Evolutionary conservation across 1,284 basidiomycete species (phyloP), one percentile per base, ranked within the genome.

Genomic region (Tylopilus sp.): DNA sequence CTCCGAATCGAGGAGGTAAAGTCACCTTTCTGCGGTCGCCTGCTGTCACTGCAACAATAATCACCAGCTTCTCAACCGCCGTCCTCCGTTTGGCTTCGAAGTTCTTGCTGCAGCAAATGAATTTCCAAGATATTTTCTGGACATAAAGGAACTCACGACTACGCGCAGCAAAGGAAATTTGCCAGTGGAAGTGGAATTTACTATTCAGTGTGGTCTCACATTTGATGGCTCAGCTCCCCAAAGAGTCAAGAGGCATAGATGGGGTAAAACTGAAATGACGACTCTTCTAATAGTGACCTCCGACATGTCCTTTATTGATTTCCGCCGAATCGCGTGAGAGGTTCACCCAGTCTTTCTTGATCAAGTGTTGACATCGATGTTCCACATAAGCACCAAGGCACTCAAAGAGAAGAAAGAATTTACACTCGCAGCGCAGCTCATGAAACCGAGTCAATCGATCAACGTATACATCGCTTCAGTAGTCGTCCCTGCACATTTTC

Each of bases 361-460:
- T 35, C 56, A n/a, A 58, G 7, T 41, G 34, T 33, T 54, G 23
- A 61, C 31, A 9, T 36, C 4, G 8, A 19, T 39, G 45, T 49
- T 34, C 44, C 7, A 46, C n/a, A 6, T 46, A 47, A 91, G 88
- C 7, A 90, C 86, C 4, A 85, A 80, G 54, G 73, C 72, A 4
- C 73, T 91, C 47, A 75, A 67, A 49, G 74, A 77, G 6, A 57
- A 66, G 5, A 86, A 81, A 59, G 73, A 72, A 0, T 89, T 89
- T 49, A 72, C 71, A 12, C 65, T 89, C 16, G 74, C 65, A 2
- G 79, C 74, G 1, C 68, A 76, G 45, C 68, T 92, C 21, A 78
- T 72, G 10, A 88, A 82, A 59, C 89, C 89, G 6, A 90, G 88
- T 57, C 88, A 90, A 66, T 71, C 71, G n/a, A 68, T 90, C 12